Conservation (phyloP, 148 eudicot species). For the Suaeda aralocaspica region DNA sequence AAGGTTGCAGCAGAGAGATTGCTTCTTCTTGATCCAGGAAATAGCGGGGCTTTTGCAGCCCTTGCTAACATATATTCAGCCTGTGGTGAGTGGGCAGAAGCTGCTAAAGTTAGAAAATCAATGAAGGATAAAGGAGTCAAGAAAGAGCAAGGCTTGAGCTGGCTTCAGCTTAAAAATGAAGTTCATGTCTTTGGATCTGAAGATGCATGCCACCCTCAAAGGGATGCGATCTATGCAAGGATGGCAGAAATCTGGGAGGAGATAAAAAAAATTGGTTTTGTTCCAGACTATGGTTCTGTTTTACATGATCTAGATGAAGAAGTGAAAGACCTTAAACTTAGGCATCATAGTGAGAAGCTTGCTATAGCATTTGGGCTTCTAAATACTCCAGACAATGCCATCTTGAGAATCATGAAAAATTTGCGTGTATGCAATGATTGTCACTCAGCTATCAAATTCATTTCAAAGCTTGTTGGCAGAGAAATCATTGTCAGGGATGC, state of each 20-base stretch:
- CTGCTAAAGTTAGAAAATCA: slow-evolving; percentile 33
- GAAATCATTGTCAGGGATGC: slow-evolving; percentile 44
- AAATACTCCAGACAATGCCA: slow-evolving; percentile 36
- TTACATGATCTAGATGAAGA: slow-evolving; percentile 47
- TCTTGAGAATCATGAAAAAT: slow-evolving; percentile 43
- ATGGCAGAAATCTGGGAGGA: slow-evolving; percentile 40
- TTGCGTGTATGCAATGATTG: slow-evolving; percentile 45
- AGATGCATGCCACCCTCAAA: slow-evolving; percentile 39
- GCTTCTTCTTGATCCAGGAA: slow-evolving; percentile 37
- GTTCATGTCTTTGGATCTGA: slow-evolving; percentile 43
- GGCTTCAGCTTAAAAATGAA: slow-evolving; percentile 33
- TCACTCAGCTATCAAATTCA: slow-evolving; percentile 42
- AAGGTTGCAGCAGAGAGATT: slow-evolving; percentile 35
- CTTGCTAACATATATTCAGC: slow-evolving; percentile 42
- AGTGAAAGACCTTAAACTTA: slow-evolving; percentile 38
- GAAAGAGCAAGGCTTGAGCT: slow-evolving; percentile 48
- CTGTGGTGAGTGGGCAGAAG: slow-evolving; percentile 40
- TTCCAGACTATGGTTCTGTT: slow-evolving; percentile 35
- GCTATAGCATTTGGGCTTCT: slow-evolving; percentile 40
- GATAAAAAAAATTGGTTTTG: slow-evolving; percentile 45
- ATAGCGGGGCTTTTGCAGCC: slow-evolving; percentile 45
- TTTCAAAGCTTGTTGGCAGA: slow-evolving; percentile 38
- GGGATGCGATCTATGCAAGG: slow-evolving; percentile 28
- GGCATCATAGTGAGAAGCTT: slow-evolving; percentile 48
- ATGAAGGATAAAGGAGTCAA: slow-evolving; percentile 43